Evolutionary conservation across 2,329 filamentous ascomycete genomes (phyloP), one percentile per base, ranked within the genome.

Genomic region (Cladophialophora yegresii): DNA sequence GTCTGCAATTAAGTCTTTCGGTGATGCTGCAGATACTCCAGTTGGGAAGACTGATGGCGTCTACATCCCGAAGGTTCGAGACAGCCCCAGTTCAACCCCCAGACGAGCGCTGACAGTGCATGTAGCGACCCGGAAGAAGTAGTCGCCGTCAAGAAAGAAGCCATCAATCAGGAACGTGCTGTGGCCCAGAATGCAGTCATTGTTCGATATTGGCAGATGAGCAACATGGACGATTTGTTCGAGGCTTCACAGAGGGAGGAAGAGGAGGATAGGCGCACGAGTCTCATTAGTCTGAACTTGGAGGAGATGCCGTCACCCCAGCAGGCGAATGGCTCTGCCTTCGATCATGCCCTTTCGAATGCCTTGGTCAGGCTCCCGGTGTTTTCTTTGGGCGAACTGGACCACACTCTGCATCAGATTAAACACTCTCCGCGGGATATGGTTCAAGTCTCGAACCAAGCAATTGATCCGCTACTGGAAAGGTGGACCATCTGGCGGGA

Each of bases 101-200:
- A 28, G 49, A 61, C 16, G 26, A 61, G 10, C 6, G n/a, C 45
- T 51, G n/a, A 59, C 58, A 45, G 47, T 40, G 20, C 20, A 22
- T 26, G 6, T 32, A 70, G 66, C 67, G 70, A 67, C 54, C 67
- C 59, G n/a, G 67, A 58, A 26, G 66, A 67, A 55, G 61, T 67
- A 30, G 69, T 68, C 61, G 33, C 64, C 22, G n/a, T 66, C 57
- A 67, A 73, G 51, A 73, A 75, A 2, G 75, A 77, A 54, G 63
- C 70, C 13, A 72, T 78, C 61, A 73, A 73, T 9, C 76, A 78
- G 68, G 77, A 79, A 59, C 75, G 77, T 59, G 75, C 74, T 2
- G 78, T 79, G 61, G 73, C 73, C 3, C 77, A 80, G 64, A 80
- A 78, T 57, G 77, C 78, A 71, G 71, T 79, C n/a, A 75, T 80